phyloP scores from a whole-genome alignment of 1,284 basidiomycete species.

The Sphagnurus paluster region DNA sequence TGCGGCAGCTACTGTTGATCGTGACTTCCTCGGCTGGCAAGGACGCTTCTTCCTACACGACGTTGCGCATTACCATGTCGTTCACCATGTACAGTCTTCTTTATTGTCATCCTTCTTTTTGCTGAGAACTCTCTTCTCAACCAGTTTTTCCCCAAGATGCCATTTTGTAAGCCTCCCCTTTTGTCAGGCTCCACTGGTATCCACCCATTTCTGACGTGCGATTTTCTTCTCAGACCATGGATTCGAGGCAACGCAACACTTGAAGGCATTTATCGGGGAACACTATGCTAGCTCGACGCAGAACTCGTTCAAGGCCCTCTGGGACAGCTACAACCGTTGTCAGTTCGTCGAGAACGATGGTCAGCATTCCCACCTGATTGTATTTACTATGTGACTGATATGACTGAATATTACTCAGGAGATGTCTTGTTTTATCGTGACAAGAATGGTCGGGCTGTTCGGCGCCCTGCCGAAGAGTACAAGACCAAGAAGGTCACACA shows the following conservation, averaged over 20 bases:
- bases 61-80: constrained; percentile 49
- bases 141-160: constrained; percentile 53
- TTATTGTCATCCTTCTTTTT: background rate
- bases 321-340: constrained; percentile 61
- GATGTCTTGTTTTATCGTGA: constrained; percentile 68
- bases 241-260: constrained; percentile 49
- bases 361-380: constrained; percentile 21
- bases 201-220: background rate
- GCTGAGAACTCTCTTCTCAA: background rate
- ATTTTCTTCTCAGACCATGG: constrained; percentile 42
- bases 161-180: constrained; percentile 45
- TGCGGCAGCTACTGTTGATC: constrained; percentile 49
- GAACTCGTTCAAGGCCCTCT: constrained; percentile 53
- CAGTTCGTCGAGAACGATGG: constrained; percentile 67
- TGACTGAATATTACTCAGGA: constrained; percentile 25
- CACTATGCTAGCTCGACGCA: constrained; percentile 50
- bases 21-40: constrained; percentile 52
- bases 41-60: constrained; percentile 58
- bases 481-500: too few relatives aligned
- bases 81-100: constrained; percentile 39
- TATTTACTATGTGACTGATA: background rate
- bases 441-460: constrained; percentile 44
- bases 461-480: constrained; percentile 29
- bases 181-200: too few relatives aligned
- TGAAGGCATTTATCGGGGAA: constrained; percentile 53